phyloP scores from a whole-genome alignment of 805 yeast genomes.

The Wickerhamomyces queroliae region DNA sequence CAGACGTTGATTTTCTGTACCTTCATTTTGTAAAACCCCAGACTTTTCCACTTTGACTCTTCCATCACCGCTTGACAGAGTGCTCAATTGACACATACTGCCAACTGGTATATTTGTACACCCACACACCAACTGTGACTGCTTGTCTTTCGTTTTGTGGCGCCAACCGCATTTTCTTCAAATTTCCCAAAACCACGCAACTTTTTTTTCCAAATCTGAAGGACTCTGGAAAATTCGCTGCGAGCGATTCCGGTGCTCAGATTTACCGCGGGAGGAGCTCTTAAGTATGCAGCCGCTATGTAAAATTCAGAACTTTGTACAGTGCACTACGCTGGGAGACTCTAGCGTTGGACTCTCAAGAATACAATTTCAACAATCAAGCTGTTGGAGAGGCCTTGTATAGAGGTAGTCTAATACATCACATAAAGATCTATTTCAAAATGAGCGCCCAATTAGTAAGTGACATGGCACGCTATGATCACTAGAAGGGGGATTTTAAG shows the following conservation, averaged over 20 bases:
- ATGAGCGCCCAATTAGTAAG: slow-evolving; percentile 29
- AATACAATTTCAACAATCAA: slow-evolving; percentile 1
- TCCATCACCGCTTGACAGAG: too few relatives aligned
- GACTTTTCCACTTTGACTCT: too few relatives aligned
- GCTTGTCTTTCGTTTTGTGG: not conserved
- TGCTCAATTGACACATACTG: not conserved
- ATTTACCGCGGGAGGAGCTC: not conserved
- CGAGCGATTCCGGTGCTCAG: not conserved
- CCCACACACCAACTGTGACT: not conserved
- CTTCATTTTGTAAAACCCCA: too few relatives aligned
- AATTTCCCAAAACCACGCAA: not conserved
- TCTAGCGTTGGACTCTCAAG: slow-evolving; percentile 1
- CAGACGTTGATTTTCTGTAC: too few relatives aligned
- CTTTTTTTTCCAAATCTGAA: not conserved
- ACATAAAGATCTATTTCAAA: slow-evolving; percentile 14
- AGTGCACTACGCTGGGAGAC: not conserved
- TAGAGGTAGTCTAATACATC: slow-evolving; percentile 1
- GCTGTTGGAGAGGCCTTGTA: not conserved
- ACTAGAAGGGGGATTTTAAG: not conserved
- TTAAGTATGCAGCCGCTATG: not conserved
- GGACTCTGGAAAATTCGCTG: not conserved
- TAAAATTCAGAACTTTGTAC: not conserved
- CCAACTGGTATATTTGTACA: not conserved
- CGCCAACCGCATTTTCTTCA: not conserved
- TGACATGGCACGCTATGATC: slow-evolving; percentile 3